Conservation (phyloP, 176 grass and related monocot genomes). For the Musa acuminata region DNA sequence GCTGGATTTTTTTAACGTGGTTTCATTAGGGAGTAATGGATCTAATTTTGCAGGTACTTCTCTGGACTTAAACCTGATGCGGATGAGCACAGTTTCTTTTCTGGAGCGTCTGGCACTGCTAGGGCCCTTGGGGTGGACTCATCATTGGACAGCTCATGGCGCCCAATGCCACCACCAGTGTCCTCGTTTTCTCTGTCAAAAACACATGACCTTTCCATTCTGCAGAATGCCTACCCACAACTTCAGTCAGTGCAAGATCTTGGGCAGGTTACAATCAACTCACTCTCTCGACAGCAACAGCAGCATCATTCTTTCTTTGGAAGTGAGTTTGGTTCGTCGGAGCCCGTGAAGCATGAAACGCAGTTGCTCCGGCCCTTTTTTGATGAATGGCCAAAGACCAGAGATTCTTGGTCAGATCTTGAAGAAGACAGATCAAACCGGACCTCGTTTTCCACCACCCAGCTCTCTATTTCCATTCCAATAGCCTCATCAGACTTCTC, state of each 20-base stretch:
- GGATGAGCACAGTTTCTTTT: conserved; percentile 66
- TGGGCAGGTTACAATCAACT: conserved; percentile 71
- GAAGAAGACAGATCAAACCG: conserved; percentile 57
- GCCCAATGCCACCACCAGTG: conserved; percentile 29
- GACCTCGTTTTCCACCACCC: conserved; percentile 80
- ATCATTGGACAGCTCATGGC: conserved; percentile 47
- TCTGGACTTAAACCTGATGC: conserved; percentile 46
- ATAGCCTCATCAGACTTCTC: conserved; percentile 58
- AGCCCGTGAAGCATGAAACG: conserved; percentile 51
- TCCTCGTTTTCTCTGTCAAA: conserved; percentile 43
- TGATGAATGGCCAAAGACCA: conserved; percentile 76
- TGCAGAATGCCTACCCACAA: conserved; percentile 44
- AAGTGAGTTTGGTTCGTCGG: conserved; percentile 26
- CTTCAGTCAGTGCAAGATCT: conserved; percentile 55
- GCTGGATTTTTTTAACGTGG: no score
- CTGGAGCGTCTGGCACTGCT: conserved; percentile 53
- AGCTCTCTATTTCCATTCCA: conserved; percentile 87
- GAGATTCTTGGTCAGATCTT: conserved; percentile 80
- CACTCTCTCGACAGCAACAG: conserved; percentile 46
- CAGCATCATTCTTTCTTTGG: conserved; percentile 38
- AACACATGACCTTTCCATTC: conserved; percentile 30
- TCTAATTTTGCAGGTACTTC: conserved; percentile 41
- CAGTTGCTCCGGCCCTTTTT: conserved; percentile 92
- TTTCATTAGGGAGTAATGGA: not conserved
- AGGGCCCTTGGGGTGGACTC: conserved; percentile 52